Base-by-base conservation (phyloP, 179 eudicot genomes). In the Spinacia oleracea region DNA sequence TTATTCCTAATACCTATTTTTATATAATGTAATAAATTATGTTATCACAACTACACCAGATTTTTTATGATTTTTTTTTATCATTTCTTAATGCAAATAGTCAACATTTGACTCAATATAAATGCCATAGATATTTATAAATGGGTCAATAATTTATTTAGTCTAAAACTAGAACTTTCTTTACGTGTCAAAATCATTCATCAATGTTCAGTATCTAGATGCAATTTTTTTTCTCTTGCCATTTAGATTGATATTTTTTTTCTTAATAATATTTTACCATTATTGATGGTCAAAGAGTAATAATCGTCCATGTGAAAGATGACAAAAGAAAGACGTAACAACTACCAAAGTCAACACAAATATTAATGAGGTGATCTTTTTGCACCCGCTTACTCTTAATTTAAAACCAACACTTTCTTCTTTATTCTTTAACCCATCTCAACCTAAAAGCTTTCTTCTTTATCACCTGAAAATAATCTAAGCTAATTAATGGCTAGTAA, bases 271-370 rank as follows among this genome's bases (percentile, higher is more conserved):
- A n/a, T n/a, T n/a, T n/a, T n/a, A n/a, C n/a, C n/a, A n/a, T n/a
- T n/a, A 6, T 23, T 59, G 2, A 40, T 67, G 71, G 71, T 67
- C 48, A 67, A 67, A 67, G 53, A 69, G 8, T 42, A 43, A 42
- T 42, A 69, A 42, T 42, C 32, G 18, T 69, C 72, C 72, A 42
- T 69, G 51, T 42, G 72, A 69, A 42, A 69, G 32, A 42, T 14
- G 53, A 42, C 72, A 29, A 71, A 48, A 71, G 74, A 48, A 48
- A 60, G 40, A 48, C 27, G 74, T 31, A 31, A 29, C 74, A 48
- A 71, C 74, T 71, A 71, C 42, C 42, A 29, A 29, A 71, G 59
- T 71, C 60, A 71, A 71, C n/a, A 18, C 74, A 29, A 48, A 71
- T 48, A 71, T 71, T 71, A 71, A 71, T 71, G 74, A 15, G n/a